phyloP scores from a whole-genome alignment of 2,329 filamentous ascomycete species.

The Hyphodiscus sp. region DNA sequence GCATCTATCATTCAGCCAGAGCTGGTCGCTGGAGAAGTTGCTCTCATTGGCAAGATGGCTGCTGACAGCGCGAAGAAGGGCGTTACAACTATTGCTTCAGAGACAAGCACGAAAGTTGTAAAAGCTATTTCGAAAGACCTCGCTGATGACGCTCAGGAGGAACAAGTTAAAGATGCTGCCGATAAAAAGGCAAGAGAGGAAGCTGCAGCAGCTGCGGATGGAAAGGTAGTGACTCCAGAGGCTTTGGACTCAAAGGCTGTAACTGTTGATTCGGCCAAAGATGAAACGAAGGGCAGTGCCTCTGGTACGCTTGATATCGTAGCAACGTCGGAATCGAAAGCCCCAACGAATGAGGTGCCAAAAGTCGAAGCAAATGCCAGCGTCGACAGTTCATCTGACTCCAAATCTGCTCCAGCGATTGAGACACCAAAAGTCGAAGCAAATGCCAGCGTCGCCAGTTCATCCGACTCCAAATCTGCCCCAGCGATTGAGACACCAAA shows the following conservation, averaged over 20 bases:
- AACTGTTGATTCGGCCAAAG: too few relatives aligned
- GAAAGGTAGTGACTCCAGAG: neutral
- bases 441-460: too few relatives aligned
- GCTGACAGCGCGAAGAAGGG: conserved; percentile 15
- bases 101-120: conserved; percentile 15
- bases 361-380: too few relatives aligned
- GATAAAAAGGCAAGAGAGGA: neutral
- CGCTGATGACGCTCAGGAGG: conserved; percentile 7
- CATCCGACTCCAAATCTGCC: too few relatives aligned
- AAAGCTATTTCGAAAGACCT: conserved; percentile 19
- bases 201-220: too few relatives aligned
- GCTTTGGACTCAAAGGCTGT: neutral
- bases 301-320: too few relatives aligned
- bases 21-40: conserved; percentile 19
- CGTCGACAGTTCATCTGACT: too few relatives aligned
- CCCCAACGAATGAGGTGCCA: too few relatives aligned
- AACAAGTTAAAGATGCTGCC: conserved; percentile 3
- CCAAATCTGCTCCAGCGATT: too few relatives aligned
- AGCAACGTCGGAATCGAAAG: neutral
- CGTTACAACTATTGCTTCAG: conserved; percentile 15
- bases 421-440: too few relatives aligned
- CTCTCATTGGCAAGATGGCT: conserved; percentile 23
- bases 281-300: too few relatives aligned
- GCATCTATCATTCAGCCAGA: conserved; percentile 22
- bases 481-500: neutral